Percentiles rank a stretch among this genome's conserved stretches.
These are phyloP conservation scores for Fraxinus sp. DNA, from an alignment of 305 asterid genomes.

Conservation along the genomic window DNA sequence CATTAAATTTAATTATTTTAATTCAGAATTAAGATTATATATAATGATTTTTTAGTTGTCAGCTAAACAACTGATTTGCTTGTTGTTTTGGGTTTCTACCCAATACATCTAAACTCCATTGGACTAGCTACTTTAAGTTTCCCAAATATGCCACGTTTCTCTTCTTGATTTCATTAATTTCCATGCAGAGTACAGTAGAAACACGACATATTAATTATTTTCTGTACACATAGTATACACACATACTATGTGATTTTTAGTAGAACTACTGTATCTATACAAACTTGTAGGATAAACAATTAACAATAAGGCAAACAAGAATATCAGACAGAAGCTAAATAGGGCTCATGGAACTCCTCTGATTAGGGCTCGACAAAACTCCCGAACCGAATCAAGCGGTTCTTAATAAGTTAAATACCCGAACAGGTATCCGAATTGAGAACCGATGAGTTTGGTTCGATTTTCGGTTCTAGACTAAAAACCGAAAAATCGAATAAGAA, in stretches of 20 bases:
- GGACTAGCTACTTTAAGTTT: conserved; percentile 7
- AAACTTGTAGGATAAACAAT: not conserved
- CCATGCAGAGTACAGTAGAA: conserved; percentile 14
- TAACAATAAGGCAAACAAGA: not conserved
- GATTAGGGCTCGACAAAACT: not conserved
- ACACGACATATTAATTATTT: not conserved
- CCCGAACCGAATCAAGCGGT: too few relatives aligned
- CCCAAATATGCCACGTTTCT: conserved; percentile 6
- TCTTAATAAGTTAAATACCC: too few relatives aligned
- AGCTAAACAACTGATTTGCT: conserved; percentile 55
- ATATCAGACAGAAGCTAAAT: not conserved
- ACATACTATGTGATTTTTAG: not conserved
- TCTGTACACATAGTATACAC: not conserved
- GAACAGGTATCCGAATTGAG: too few relatives aligned
- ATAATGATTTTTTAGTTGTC: conserved; percentile 23
- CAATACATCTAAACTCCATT: conserved; percentile 33
- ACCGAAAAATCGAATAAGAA: too few relatives aligned
- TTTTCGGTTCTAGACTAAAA: too few relatives aligned
- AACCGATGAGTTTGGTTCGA: too few relatives aligned
- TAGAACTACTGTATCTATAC: not conserved
- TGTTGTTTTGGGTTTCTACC: conserved; percentile 57
- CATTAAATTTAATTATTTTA: conserved; percentile 18
- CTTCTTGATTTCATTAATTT: not conserved
- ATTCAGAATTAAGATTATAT: conserved; percentile 1
- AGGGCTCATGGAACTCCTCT: not conserved